Evolutionary conservation across 2,329 filamentous ascomycete genomes (phyloP).

Genomic region (Fusarium multiceps): DNA sequence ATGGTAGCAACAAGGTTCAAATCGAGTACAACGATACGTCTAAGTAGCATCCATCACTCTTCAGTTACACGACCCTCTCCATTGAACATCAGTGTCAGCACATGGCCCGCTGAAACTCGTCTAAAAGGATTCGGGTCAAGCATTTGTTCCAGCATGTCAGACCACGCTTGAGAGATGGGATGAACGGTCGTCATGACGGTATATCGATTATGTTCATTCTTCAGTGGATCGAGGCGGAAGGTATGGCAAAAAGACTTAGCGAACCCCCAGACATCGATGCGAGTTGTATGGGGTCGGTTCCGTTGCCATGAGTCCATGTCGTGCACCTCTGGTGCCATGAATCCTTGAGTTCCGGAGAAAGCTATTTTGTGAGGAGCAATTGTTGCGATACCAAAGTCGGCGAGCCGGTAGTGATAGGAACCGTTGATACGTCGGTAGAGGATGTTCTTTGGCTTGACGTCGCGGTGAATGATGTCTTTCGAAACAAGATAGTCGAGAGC

Average conservation of each 20-base stretch:
- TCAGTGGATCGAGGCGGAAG: no score
- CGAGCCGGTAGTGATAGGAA: not conserved
- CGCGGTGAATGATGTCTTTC: not conserved
- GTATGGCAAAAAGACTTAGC: not conserved
- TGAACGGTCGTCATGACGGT: no score
- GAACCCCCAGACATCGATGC: not conserved
- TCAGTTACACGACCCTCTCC: not conserved
- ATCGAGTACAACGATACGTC: not conserved
- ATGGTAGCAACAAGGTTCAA: not conserved
- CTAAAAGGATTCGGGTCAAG: not conserved
- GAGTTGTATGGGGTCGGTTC: not conserved
- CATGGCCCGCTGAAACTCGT: not conserved
- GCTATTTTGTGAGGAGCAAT: not conserved
- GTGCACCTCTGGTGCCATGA: no score
- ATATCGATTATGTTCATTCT: no score
- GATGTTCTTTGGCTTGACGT: not conserved
- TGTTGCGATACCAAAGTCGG: not conserved
- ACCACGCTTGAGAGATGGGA: no score
- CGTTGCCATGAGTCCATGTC: no score
- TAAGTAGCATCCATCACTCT: not conserved
- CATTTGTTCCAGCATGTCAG: not conserved
- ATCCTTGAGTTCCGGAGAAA: no score
- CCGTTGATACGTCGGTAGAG: not conserved
- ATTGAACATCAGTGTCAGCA: not conserved
- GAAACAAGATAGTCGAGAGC: conserved; percentile 5